Conservation (phyloP, 1,284 basidiomycete species). For the Trichosporon coremiiforme region DNA sequence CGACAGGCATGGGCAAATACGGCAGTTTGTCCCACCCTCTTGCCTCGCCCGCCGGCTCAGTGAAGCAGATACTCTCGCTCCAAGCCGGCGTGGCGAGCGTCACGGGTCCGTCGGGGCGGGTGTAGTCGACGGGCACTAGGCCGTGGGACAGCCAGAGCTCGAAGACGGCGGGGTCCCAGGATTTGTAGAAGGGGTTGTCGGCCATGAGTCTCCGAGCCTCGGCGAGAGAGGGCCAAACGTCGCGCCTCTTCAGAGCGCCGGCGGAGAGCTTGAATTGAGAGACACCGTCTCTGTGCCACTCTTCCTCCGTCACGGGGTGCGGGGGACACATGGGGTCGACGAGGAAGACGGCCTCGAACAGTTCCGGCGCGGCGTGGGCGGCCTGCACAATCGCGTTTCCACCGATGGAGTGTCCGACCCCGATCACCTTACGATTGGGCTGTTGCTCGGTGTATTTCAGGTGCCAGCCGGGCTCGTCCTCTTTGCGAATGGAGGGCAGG, state of each 20-base stretch:
- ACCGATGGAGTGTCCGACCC: conserved; percentile 79
- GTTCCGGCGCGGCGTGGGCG: conserved; percentile 65
- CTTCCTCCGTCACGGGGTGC: conserved; percentile 19
- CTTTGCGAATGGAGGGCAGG: conserved; percentile 43
- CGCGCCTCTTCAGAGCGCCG: conserved; percentile 60
- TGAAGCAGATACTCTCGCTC: conserved; percentile 45
- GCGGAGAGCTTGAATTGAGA: conserved; percentile 28
- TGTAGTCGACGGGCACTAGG: conserved; percentile 57
- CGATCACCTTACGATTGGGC: conserved; percentile 56
- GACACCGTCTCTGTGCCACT: background rate
- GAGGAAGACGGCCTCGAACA: conserved; percentile 74
- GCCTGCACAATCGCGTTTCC: conserved; percentile 68
- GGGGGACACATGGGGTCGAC: conserved; percentile 66
- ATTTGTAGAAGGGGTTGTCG: conserved; percentile 53
- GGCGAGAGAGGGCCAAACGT: conserved; percentile 20
- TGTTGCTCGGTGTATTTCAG: conserved; percentile 50
- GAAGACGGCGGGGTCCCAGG: conserved; percentile 65
- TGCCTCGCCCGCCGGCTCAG: conserved; percentile 37
- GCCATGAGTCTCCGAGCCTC: conserved; percentile 57
- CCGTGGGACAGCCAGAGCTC: conserved; percentile 69
- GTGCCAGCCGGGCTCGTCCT: conserved; percentile 42
- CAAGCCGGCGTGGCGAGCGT: conserved; percentile 43
- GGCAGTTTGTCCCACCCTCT: conserved; percentile 46
- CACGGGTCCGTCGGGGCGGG: conserved; percentile 28
- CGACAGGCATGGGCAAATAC: conserved; percentile 39